Base-by-base conservation (phyloP, 2,329 filamentous ascomycete genomes). In the Clarireedia homoeocarpa region DNA sequence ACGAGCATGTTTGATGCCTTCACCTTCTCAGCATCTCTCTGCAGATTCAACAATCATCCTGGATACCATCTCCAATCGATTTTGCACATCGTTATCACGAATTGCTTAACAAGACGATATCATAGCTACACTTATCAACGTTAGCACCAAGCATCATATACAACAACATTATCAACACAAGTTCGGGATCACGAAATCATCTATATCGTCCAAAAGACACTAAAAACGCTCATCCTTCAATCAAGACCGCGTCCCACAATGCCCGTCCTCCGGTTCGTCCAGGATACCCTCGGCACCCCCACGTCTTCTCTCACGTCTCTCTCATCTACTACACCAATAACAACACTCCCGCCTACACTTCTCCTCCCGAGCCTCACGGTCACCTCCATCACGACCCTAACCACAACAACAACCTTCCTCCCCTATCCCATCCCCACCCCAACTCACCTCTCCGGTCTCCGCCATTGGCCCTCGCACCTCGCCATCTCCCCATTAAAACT, bases 41-140 rank as follows among this genome's bases (percentile, higher is more conserved):
- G 27, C 27, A 9, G 27, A 30, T 30, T 6, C 27, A 30, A 9
- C 27, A 30, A 9, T 30, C 27, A 10, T 10, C 4, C 38, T 54
- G 51, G 51, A 54, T 54, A 54, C 24, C 4, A 30, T 30, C 24
- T 48, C n/a, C 26, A 26, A 26, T 24, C 34, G 27, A 30, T 12
- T 9, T 27, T 27, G 42, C 34, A 36, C 44, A 54, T 48, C 24
- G 42, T 54, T 54, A 54, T n/a, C 23, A 17, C 38, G 24, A 48
- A 40, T 12, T 40, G 24, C 20, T 39, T 39, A 34, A 40, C 3
- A 23, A 49, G 44, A 54, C 23, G 48, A 38, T 54, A 24, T 12
- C 20, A 14, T 24, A 26, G 5, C 12, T 34, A 30, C 17, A 40
- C 20, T 17, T 24, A 54, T 24, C 47, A 10, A 34, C 26, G 10